phyloP scores from a whole-genome alignment of 2,329 filamentous ascomycete genomes.

The Arthroderma uncinatum region DNA sequence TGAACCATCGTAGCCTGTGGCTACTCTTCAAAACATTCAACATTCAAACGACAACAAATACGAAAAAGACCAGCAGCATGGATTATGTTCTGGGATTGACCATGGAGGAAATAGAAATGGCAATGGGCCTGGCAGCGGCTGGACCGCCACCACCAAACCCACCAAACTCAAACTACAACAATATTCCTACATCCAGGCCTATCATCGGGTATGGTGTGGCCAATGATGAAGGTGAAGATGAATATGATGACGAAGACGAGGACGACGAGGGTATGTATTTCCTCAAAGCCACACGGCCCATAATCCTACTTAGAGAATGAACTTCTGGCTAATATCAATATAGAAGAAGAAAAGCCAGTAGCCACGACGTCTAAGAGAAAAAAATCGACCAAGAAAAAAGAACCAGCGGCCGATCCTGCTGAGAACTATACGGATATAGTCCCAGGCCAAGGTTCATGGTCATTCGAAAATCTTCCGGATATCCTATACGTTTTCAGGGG shows the following conservation, averaged over 20 bases:
- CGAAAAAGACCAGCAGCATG: not conserved
- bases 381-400: slow-evolving; percentile 9
- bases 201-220: not conserved
- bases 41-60: not conserved
- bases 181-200: not conserved
- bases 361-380: not conserved
- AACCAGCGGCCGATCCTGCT: not conserved
- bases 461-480: slow-evolving; percentile 19
- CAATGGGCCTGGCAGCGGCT: not conserved
- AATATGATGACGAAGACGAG: not conserved
- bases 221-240: no score
- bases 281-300: not conserved
- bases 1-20: not conserved
- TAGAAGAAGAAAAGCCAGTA: not conserved
- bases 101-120: not conserved
- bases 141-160: not conserved
- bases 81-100: not conserved
- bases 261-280: not conserved
- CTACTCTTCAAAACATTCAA: not conserved
- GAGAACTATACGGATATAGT: slow-evolving; percentile 12
- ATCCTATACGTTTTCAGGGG: slow-evolving; percentile 19
- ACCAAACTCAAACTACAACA: not conserved
- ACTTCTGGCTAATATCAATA: not conserved
- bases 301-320: not conserved
- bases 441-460: slow-evolving; percentile 18